These are phyloP conservation scores for Nelumbo lutea DNA, from an alignment of 164 flowering plant genomes.

Conservation along the genomic window DNA sequence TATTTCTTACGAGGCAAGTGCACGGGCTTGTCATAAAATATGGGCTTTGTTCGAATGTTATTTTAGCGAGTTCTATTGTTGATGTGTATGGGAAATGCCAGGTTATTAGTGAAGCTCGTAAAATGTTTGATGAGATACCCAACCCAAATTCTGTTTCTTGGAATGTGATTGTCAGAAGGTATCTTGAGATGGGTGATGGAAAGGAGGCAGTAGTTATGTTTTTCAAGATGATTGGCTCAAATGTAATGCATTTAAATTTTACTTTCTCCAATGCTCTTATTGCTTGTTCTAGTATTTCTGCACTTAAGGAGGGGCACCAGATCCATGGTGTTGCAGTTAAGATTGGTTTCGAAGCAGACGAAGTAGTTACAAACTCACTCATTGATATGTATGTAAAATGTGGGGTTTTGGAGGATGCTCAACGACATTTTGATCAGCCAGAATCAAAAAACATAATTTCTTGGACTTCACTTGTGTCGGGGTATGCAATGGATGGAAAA, in stretches of 20 bases:
- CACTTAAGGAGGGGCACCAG: constrained; percentile 37
- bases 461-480: constrained; percentile 50
- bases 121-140: constrained; percentile 52
- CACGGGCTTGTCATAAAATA: constrained; percentile 43
- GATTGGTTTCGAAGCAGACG: constrained; percentile 29
- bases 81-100: constrained; percentile 66
- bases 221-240: constrained; percentile 28
- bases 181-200: constrained; percentile 46
- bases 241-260: constrained; percentile 37
- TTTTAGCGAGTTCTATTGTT: constrained; percentile 54
- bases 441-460: constrained; percentile 31
- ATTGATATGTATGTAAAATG: constrained; percentile 55
- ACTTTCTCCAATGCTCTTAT: constrained; percentile 50
- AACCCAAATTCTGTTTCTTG: constrained; percentile 51
- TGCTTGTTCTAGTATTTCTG: constrained; percentile 45
- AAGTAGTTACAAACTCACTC: constrained; percentile 40
- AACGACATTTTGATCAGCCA: constrained; percentile 30
- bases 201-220: constrained; percentile 43
- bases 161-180: constrained; percentile 63
- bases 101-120: constrained; percentile 41
- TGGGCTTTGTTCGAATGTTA: constrained; percentile 49
- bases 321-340: constrained; percentile 49
- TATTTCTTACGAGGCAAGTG: constrained; percentile 32
- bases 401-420: constrained; percentile 34
- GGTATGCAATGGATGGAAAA: constrained; percentile 41